Conservation (phyloP, 2,329 filamentous ascomycete species). For the Arthrocladium fulminans region DNA sequence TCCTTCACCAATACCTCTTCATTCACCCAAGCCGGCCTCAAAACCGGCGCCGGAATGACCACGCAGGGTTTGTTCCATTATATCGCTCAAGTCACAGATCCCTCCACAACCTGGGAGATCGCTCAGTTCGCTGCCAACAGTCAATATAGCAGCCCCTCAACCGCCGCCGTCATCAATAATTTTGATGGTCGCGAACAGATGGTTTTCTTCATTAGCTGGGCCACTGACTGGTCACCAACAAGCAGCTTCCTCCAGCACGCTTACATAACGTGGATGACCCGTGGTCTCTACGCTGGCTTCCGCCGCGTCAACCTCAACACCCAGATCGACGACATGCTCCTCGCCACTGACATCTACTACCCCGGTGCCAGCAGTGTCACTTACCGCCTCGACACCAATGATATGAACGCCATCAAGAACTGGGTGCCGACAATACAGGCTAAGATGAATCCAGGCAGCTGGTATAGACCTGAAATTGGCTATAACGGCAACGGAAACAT, state of each 20-base stretch:
- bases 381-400: conserved; percentile 43
- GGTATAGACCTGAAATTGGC: conserved; percentile 46
- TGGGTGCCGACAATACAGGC: conserved; percentile 35
- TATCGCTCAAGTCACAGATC: conserved; percentile 47
- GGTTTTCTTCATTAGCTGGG: conserved; percentile 52
- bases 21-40: conserved; percentile 48
- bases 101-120: conserved; percentile 46
- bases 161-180: conserved; percentile 53
- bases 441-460: conserved; percentile 44
- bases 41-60: conserved; percentile 40
- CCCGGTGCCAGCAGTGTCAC: conserved; percentile 33
- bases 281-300: conserved; percentile 49
- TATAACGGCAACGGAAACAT: conserved; percentile 51
- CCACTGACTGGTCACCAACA: conserved; percentile 43
- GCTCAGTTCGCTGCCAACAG: conserved; percentile 45
- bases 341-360: conserved; percentile 43
- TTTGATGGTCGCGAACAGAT: conserved; percentile 51
- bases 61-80: conserved; percentile 51
- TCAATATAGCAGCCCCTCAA: conserved; percentile 32
- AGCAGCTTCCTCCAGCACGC: conserved; percentile 53
- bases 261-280: conserved; percentile 55
- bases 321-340: conserved; percentile 56
- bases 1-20: conserved; percentile 46
- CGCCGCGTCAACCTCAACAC: conserved; percentile 47
- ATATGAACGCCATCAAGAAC: conserved; percentile 39